These are phyloP conservation scores for Pleurotus djamor DNA, from an alignment of 768 basidiomycete species.

Conservation along the genomic window DNA sequence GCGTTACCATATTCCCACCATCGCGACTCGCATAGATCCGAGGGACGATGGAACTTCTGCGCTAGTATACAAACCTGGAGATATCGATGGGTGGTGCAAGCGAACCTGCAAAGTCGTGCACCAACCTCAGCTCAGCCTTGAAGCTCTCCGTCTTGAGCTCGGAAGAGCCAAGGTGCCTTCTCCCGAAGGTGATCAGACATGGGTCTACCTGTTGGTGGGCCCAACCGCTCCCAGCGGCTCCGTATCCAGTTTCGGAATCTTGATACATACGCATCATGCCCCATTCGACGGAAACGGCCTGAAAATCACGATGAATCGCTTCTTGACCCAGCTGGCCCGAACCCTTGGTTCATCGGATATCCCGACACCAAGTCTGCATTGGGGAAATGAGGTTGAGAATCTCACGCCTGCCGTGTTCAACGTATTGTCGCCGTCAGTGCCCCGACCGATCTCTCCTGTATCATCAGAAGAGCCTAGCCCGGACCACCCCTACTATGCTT, in stretches of 20 bases:
- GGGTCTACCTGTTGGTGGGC: conserved; percentile 15
- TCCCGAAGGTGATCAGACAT: conserved; percentile 16
- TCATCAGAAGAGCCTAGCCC: conserved; percentile 14
- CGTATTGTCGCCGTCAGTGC: conserved; percentile 11
- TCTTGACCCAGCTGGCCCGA: conserved; percentile 11
- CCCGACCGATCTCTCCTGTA: conserved; percentile 9
- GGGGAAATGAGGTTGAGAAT: conserved; percentile 17
- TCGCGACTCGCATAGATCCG: conserved; percentile 14
- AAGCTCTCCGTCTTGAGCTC: conserved; percentile 12
- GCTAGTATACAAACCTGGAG: conserved; percentile 4
- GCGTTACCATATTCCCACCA: conserved; percentile 15
- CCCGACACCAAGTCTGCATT: not conserved
- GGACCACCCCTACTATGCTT: conserved; percentile 9
- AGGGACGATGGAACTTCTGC: conserved; percentile 13
- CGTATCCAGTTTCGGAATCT: conserved; percentile 12
- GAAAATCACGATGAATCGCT: conserved; percentile 16
- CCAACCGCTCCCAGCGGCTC: not conserved
- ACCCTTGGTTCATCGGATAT: not conserved
- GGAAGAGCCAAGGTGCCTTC: conserved; percentile 13
- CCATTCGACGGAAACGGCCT: conserved; percentile 20
- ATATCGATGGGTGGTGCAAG: conserved; percentile 17
- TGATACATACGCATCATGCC: conserved; percentile 19
- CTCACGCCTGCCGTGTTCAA: conserved; percentile 15
- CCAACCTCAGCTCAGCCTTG: conserved; percentile 12
- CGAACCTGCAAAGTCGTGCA: conserved; percentile 13